Percentiles rank a stretch among this genome's conserved stretches.
Evolutionary conservation across 352 stramenopile species (phyloP).

Genomic region (Globisporangium spinosum): DNA sequence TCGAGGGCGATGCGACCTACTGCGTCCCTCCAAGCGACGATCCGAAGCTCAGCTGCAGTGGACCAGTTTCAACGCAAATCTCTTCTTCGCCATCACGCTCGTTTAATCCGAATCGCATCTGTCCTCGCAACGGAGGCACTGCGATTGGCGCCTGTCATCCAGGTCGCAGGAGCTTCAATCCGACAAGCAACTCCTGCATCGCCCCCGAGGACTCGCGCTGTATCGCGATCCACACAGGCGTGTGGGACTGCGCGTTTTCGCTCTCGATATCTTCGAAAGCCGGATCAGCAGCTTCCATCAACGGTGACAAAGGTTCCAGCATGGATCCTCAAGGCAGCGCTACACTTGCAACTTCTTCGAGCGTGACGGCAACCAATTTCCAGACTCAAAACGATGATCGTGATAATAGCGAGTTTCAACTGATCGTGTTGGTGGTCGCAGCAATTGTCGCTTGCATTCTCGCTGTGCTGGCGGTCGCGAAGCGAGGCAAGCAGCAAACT

Average conservation of each 20-base stretch:
- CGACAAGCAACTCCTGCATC: not conserved
- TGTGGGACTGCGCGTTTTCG: constrained; percentile 3
- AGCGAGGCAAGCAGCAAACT: constrained; percentile 1
- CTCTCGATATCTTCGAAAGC: not conserved
- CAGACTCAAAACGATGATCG: not conserved
- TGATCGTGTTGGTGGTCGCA: not conserved
- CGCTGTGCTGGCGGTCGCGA: constrained; percentile 6
- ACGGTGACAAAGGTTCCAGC: not conserved
- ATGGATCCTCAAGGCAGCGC: not conserved
- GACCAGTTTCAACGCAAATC: not conserved
- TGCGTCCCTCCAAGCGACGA: not conserved
- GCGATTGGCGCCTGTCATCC: not conserved
- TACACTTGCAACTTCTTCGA: not conserved
- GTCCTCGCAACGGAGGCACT: constrained; percentile 7
- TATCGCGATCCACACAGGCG: not conserved
- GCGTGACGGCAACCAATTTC: not conserved
- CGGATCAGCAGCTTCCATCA: not conserved
- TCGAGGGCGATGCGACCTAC: constrained; percentile 2
- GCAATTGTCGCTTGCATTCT: not conserved
- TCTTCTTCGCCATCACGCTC: not conserved
- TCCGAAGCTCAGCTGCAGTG: constrained; percentile 3
- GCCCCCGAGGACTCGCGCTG: constrained; percentile 5
- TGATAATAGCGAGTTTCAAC: not conserved
- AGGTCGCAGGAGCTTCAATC: constrained; percentile 1
- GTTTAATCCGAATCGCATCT: not conserved